These are phyloP conservation scores for Ceratonia siliqua DNA, from an alignment of 306 rosid genomes.

Conservation along the genomic window DNA sequence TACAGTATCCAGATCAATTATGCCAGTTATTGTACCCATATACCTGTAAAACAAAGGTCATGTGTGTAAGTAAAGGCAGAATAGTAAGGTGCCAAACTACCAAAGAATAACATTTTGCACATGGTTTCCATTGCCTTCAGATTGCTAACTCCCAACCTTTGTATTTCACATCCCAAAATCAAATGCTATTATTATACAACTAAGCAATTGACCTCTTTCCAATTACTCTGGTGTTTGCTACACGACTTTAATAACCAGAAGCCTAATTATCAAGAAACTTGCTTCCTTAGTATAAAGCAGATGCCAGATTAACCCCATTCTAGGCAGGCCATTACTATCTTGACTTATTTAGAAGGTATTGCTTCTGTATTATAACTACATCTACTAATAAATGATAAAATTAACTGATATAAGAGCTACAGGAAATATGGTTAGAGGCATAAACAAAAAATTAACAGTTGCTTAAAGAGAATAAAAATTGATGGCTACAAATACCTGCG, in stretches of 20 bases:
- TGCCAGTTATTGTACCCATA: conserved; percentile 97
- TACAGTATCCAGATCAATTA: conserved; percentile 80
- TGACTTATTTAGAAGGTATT: background rate
- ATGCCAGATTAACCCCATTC: background rate
- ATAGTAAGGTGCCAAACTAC: background rate
- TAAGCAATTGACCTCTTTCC: background rate
- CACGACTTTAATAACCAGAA: background rate
- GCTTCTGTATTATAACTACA: conserved; percentile 1
- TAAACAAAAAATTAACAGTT: background rate
- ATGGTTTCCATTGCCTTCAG: background rate
- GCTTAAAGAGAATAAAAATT: background rate
- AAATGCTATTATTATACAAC: background rate
- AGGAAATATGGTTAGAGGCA: background rate
- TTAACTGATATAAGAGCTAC: background rate
- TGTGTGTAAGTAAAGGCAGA: conserved; percentile 18
- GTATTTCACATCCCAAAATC: background rate
- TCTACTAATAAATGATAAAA: background rate
- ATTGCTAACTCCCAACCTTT: background rate
- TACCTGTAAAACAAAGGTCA: conserved; percentile 52
- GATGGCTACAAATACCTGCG: conserved; percentile 56
- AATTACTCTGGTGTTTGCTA: background rate
- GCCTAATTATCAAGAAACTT: background rate
- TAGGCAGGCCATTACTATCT: background rate
- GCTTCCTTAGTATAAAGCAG: background rate
- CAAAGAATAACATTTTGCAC: conserved; percentile 10